These are phyloP conservation scores for Aspergillus fumigatus DNA, from an alignment of 2,329 filamentous ascomycete genomes.

Conservation along the genomic window DNA sequence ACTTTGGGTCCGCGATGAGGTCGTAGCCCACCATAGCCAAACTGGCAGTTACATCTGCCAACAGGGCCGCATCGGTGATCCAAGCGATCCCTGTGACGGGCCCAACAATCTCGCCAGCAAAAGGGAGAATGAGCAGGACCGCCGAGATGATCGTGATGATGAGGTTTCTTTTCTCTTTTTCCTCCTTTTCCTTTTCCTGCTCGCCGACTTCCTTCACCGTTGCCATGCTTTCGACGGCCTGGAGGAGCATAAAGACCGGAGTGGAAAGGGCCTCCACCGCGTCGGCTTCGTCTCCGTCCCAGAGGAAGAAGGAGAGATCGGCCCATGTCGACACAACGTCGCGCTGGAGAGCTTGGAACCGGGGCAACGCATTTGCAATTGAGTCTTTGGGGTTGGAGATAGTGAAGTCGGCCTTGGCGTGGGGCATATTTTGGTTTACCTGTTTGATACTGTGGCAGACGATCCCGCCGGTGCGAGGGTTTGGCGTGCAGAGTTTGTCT, in stretches of 20 bases:
- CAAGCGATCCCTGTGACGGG: conserved; percentile 2
- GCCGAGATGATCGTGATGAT: conserved; percentile 11
- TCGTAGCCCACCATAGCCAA: conserved; percentile 7
- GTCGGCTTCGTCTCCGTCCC: conserved; percentile 2
- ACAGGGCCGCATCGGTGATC: conserved; percentile 3
- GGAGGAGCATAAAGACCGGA: conserved; percentile 6
- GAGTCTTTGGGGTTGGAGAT: conserved; percentile 3
- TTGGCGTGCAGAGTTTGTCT: no score
- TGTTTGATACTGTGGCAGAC: no score
- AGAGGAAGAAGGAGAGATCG: neutral
- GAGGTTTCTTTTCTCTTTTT: conserved; percentile 5
- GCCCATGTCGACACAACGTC: neutral
- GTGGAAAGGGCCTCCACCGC: conserved; percentile 2
- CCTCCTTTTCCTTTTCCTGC: conserved; percentile 6
- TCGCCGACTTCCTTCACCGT: conserved; percentile 9
- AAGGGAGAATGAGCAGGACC: conserved; percentile 9
- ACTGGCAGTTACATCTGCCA: conserved; percentile 5
- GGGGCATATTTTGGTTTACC: neutral
- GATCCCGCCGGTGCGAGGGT: no score
- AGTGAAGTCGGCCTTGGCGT: neutral
- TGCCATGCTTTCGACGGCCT: conserved; percentile 6
- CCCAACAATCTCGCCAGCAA: conserved; percentile 4
- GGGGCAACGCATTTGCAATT: neutral
- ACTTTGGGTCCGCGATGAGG: conserved; percentile 9
- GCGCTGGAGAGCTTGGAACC: neutral